Evolutionary conservation across 352 stramenopile species (phyloP).

Genomic region (Phytophthora ohioensis): DNA sequence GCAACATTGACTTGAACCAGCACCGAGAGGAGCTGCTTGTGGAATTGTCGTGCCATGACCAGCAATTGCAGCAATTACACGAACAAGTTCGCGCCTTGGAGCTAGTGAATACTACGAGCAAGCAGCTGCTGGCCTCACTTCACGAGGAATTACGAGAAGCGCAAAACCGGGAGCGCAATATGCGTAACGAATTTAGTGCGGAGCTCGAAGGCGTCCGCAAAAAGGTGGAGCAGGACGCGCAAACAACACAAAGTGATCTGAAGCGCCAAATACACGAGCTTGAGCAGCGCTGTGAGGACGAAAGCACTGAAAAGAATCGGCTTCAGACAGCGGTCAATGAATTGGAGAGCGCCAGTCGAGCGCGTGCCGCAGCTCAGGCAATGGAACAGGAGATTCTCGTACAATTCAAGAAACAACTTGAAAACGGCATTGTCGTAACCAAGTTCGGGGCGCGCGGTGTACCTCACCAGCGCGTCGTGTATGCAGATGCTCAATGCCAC

Average conservation of each 20-base stretch:
- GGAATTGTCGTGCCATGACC: constrained; percentile 55
- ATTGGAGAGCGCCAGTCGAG: constrained; percentile 41
- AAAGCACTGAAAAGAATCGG: constrained; percentile 39
- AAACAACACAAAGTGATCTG: constrained; percentile 29
- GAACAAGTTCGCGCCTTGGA: constrained; percentile 48
- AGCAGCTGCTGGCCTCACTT: constrained; percentile 40
- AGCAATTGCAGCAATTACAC: constrained; percentile 46
- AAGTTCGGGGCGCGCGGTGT: constrained; percentile 63
- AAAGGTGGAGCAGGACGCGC: constrained; percentile 26
- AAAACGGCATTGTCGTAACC: constrained; percentile 56
- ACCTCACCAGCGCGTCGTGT: constrained; percentile 63
- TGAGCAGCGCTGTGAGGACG: constrained; percentile 26
- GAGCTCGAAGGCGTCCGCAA: constrained; percentile 35
- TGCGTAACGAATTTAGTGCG: constrained; percentile 33
- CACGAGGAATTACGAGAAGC: constrained; percentile 40
- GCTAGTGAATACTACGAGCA: constrained; percentile 38
- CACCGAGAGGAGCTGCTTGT: constrained; percentile 45
- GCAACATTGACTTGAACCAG: constrained; percentile 24
- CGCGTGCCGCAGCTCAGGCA: constrained; percentile 35
- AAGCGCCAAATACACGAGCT: constrained; percentile 37
- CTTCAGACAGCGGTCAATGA: constrained; percentile 44
- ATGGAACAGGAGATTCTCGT: constrained; percentile 55
- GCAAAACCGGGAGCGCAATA: constrained; percentile 28
- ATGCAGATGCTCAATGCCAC: constrained; percentile 57
- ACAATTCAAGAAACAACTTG: constrained; percentile 69